Percentiles rank a stretch among this genome's conserved stretches.
Evolutionary conservation across 192 early-diverging fungal genomes (phyloP).

Genomic region (Coemansia sp.): DNA sequence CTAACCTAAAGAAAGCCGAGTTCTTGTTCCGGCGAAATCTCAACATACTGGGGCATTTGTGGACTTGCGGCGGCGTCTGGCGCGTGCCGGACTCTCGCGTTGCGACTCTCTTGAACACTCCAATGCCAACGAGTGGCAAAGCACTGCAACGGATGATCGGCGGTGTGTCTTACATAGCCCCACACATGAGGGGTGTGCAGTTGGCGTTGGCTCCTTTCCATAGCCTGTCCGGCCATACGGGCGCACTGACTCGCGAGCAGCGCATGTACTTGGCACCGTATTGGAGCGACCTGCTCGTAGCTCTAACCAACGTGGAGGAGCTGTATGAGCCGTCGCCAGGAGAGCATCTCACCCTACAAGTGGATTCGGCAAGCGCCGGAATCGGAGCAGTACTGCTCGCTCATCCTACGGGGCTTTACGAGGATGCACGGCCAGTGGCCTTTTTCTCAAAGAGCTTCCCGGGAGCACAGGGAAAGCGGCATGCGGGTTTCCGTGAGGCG

Average conservation of each 20-base stretch:
- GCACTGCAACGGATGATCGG: slow-evolving; percentile 4
- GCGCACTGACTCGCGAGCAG: not conserved
- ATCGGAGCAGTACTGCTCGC: slow-evolving; percentile 17
- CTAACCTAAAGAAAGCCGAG: slow-evolving; percentile 9
- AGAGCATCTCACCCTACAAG: slow-evolving; percentile 8
- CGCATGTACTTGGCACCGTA: not conserved
- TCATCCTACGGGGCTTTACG: not conserved
- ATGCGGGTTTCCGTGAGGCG: slow-evolving; percentile 4
- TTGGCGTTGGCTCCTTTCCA: not conserved
- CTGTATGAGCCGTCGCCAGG: slow-evolving; percentile 10
- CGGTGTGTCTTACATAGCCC: slow-evolving; percentile 2
- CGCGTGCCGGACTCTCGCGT: slow-evolving; percentile 7
- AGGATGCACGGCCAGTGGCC: slow-evolving; percentile 1
- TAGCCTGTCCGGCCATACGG: not conserved
- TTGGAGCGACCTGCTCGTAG: not conserved
- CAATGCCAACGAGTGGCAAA: slow-evolving; percentile 1
- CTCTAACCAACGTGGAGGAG: not conserved
- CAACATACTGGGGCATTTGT: not conserved
- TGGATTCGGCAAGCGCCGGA: slow-evolving; percentile 8
- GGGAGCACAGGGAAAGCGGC: slow-evolving; percentile 3
- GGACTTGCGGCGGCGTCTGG: not conserved
- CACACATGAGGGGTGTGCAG: not conserved
- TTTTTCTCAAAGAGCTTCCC: slow-evolving; percentile 13
- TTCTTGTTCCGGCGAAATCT: not conserved
- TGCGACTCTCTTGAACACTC: slow-evolving; percentile 1